phyloP scores from a whole-genome alignment of 129 eudicot genomes.

The Logfia minima region DNA sequence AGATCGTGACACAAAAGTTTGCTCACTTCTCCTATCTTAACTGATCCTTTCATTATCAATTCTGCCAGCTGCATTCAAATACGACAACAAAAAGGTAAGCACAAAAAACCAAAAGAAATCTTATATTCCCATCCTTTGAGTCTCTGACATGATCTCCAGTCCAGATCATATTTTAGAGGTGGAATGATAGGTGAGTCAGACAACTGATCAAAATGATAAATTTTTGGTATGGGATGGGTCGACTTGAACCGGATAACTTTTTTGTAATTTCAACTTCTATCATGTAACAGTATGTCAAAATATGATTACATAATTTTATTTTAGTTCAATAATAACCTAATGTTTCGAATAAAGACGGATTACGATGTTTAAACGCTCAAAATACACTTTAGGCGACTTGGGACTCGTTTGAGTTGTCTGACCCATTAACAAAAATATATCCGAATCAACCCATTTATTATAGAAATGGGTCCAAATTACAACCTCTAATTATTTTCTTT shows the following conservation, averaged over 20 bases:
- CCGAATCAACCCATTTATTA: not conserved
- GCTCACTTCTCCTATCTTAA: conserved; percentile 75
- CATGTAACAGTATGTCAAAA: not conserved
- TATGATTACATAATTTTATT: not conserved
- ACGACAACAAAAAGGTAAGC: conserved; percentile 8
- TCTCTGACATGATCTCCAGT: not conserved
- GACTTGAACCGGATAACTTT: not conserved
- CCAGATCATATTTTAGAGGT: not conserved
- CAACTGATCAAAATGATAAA: not conserved
- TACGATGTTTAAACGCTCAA: not conserved
- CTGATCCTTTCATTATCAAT: conserved; percentile 74
- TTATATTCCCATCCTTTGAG: not conserved
- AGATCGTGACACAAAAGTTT: conserved; percentile 79
- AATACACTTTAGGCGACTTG: not conserved
- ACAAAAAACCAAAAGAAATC: not conserved
- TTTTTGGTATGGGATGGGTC: not conserved
- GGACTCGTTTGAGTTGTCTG: not conserved
- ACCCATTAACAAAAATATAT: not conserved
- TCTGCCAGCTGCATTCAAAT: conserved; percentile 69
- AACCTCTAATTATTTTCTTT: not conserved
- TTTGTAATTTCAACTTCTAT: not conserved
- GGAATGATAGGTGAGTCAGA: not conserved
- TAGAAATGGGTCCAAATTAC: not conserved
- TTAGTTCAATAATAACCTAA: not conserved
- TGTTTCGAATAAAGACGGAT: not conserved